Base-by-base conservation (phyloP, 208 protist genomes). In the Leishmania tarentolae region DNA sequence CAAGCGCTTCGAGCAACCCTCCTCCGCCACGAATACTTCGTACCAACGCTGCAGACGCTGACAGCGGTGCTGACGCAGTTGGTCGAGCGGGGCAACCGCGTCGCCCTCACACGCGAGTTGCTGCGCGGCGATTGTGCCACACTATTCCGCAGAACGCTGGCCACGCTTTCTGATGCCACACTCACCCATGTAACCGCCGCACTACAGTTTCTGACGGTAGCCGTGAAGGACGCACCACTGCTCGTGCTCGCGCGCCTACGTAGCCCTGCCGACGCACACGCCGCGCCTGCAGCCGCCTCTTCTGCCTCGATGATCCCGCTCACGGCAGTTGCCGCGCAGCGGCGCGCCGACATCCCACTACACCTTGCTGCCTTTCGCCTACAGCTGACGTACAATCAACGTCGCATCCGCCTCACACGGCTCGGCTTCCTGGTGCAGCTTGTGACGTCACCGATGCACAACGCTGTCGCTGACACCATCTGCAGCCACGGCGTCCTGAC, bases 401-500 rank as follows among this genome's bases (percentile, higher is more conserved):
- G 93, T 15, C 93, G 93, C n/a, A n/a, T 98, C 24, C 90, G 92
- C 44, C 77, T 88, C 1, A 83, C 81, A 24, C 88, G 95, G 24
- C 75, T 88, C 75, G 69, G 82, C 81, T 92, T 98, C 66, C 84
- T 98, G 44, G 82, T 96, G 52, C 84, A 93, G 81, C 88, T 98
- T 42, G 88, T 90, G 50, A 89, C 75, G n/a, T 77, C 81, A 19
- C 73, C 89, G 8, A 89, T 91, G 69, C 76, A 87, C 44, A 90
- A 95, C 71, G 80, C 79, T 50, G 77, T 81, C 2, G 73, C 46
- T 2, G 76, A 81, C 42, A 87, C 80, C 21, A 80, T 97, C 37
- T 93, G 89, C 78, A 80, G 86, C 42, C 92, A 97, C 79, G 95
- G 95, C 40, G 91, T 90, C 71, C 87, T 98, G 50, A 97, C 95